Percentiles rank a stretch among this genome's conserved stretches.
Evolutionary conservation across 208 protist species (phyloP).

Genomic region (Leishmania amazonensis): DNA sequence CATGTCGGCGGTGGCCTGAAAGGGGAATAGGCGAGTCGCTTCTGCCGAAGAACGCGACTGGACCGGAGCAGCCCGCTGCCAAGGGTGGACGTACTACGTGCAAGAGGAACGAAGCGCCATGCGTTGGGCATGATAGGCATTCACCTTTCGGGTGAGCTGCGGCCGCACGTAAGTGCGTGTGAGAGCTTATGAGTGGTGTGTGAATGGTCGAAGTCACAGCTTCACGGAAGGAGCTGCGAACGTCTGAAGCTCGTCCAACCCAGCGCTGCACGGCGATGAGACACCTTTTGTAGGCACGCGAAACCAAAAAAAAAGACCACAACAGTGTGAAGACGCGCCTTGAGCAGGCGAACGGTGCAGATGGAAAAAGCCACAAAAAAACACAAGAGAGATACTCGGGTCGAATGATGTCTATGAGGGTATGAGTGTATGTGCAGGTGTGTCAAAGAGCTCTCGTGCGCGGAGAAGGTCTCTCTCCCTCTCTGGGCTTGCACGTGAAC

Average conservation of each 20-base stretch:
- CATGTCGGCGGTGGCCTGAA: constrained; percentile 51
- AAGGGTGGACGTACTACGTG: neutral
- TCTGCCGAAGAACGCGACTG: constrained; percentile 26
- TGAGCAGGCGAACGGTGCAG: neutral
- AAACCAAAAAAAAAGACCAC: neutral
- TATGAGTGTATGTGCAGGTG: constrained; percentile 6
- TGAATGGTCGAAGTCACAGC: neutral
- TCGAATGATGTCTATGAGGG: constrained; percentile 3
- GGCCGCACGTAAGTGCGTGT: neutral
- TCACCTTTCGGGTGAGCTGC: neutral
- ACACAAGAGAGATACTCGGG: neutral
- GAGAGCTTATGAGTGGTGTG: neutral
- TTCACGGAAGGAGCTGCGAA: neutral
- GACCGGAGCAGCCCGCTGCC: constrained; percentile 22
- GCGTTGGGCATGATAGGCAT: constrained; percentile 1
- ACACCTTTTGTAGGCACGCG: neutral
- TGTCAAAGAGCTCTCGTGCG: neutral
- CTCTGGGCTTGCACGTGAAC: neutral
- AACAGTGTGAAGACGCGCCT: neutral
- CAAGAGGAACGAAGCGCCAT: neutral
- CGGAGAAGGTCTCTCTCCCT: neutral
- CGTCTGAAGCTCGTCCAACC: neutral
- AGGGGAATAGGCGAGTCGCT: constrained; percentile 22
- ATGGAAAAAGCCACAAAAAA: too few relatives aligned
- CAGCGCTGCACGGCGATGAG: neutral